Conservation (phyloP, 257 asterid species). For the Sherardia arvensis region DNA sequence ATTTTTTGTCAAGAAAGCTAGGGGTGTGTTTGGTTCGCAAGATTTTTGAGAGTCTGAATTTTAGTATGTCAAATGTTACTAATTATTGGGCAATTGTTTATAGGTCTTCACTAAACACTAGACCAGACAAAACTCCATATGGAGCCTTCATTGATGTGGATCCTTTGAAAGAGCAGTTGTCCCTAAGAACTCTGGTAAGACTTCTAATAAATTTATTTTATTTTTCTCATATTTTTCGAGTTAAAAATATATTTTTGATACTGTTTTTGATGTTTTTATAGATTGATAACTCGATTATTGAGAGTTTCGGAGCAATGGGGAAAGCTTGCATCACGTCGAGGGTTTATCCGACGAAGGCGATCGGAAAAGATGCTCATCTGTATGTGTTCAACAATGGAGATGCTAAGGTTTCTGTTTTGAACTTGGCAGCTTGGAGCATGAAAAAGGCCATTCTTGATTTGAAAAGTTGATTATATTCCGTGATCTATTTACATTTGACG, state of each 20-base stretch:
- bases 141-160: slow-evolving; percentile 28
- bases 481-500: neutral
- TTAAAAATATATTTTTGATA: neutral
- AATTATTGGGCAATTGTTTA: neutral
- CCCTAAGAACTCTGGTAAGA: slow-evolving; percentile 26
- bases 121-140: slow-evolving; percentile 26
- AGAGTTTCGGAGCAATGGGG: slow-evolving; percentile 29
- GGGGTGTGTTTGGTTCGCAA: no score
- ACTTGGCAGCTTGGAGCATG: slow-evolving; percentile 26
- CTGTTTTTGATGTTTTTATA: neutral
- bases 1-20: no score
- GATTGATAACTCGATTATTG: slow-evolving; percentile 28
- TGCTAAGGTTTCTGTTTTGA: slow-evolving; percentile 7
- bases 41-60: no score
- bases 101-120: slow-evolving; percentile 28
- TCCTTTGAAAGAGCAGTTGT: slow-evolving; percentile 17
- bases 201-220: neutral
- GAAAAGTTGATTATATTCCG: neutral
- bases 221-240: neutral
- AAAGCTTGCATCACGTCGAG: slow-evolving; percentile 27
- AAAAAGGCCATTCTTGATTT: slow-evolving; percentile 15
- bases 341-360: slow-evolving; percentile 21
- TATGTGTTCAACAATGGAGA: slow-evolving; percentile 22
- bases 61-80: no score
- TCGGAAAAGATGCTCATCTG: slow-evolving; percentile 13